Conservation (phyloP, 768 basidiomycete species). For the Termitomyces sp. region DNA sequence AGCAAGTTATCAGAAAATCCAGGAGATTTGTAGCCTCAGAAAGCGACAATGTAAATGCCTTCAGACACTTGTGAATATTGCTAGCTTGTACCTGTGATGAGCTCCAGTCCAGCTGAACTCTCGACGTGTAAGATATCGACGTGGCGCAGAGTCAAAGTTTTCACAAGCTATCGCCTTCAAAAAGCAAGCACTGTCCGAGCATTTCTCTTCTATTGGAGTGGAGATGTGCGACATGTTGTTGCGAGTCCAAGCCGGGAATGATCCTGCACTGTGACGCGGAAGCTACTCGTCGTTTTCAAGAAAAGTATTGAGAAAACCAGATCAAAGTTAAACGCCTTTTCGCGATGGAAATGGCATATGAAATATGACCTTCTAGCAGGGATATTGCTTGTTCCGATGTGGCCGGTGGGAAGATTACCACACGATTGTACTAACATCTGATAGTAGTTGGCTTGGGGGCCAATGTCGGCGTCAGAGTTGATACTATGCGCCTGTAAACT, state of each 20-base stretch:
- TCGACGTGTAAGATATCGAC: not conserved
- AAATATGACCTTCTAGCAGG: not conserved
- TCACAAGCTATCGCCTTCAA: not conserved
- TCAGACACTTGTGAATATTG: not conserved
- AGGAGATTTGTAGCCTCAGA: not conserved
- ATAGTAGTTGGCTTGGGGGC: not conserved
- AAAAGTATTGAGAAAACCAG: not conserved
- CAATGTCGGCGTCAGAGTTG: not conserved
- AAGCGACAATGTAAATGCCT: not conserved
- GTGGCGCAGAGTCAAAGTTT: not conserved
- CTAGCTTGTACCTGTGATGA: not conserved
- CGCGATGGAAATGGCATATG: not conserved
- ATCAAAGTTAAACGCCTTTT: not conserved
- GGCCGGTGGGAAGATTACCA: not conserved
- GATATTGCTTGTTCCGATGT: not conserved
- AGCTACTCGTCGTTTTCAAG: not conserved
- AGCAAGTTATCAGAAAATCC: not conserved
- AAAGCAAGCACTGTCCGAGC: not conserved
- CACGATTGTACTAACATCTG: not conserved
- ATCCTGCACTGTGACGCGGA: not conserved
- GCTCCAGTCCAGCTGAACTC: not conserved
- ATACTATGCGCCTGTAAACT: not conserved
- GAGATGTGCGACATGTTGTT: not conserved
- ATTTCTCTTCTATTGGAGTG: not conserved
- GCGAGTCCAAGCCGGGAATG: not conserved